Evolutionary conservation across 306 rosid genomes (phyloP), one percentile per base, ranked within the genome.

Genomic region (Quercus agrifolia): DNA sequence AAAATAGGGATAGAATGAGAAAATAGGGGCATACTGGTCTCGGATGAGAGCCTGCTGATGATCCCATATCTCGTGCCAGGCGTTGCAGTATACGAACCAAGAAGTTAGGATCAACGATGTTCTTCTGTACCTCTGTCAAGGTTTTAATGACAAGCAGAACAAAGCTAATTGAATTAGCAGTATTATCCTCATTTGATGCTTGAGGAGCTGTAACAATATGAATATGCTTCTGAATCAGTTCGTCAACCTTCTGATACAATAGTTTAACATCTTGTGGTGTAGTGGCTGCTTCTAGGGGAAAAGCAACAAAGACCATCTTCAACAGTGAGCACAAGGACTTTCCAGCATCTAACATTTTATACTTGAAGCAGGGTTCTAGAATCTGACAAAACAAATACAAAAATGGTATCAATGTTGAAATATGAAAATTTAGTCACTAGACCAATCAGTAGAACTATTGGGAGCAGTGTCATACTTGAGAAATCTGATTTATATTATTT

Each of bases 361-460:
- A 89, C 89, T 91, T 96, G 89, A 96, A 96, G 87, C 98, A 96
- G 5, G 97, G 99, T 85, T 96, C 99, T 79, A 96, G 94, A 88
- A 96, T 93, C 99, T 96, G 89, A 83, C 69, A 73, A 75, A 74
- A 81, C 78, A 82, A 70, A 75, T 49, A 68, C 4, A 0, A 14
- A 58, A 17, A 4, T 41, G 70, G 57, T 31, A 59, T 52, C 71
- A 56, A 56, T 9, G 51, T 66, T 52, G 59, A 77, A 64, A 49
- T 86, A 68, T 28, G 56, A 57, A 79, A 6, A 56, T 62, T 41
- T 61, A 15, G 71, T 77, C 51, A 49, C 62, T 56, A 52, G 55
- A 66, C 12, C 59, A 64, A 77, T 84, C 51, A 74, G 55, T 68
- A 8, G 77, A 77, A 66, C 5, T 20, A 75, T 20, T 44, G 25